Conservation (phyloP, 805 yeast species). For the Metschnikowia noctiluminum region DNA sequence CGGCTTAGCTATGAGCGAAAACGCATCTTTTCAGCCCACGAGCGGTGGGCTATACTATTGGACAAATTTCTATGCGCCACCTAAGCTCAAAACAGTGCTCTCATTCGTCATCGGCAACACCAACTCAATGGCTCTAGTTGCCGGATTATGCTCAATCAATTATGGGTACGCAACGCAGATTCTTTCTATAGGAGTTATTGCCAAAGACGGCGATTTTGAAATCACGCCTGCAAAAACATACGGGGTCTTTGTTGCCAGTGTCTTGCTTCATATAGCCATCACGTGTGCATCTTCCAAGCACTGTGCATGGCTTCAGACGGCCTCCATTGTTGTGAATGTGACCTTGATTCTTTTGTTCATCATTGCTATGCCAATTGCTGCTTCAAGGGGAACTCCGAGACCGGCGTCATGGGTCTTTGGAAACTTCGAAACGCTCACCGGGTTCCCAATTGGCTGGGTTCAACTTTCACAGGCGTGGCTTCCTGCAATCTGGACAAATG, state of each 20-base stretch:
- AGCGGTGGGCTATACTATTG: no score
- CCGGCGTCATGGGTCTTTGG: no score
- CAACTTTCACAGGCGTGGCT: no score
- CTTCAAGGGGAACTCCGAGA: conserved; percentile 13
- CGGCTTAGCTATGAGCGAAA: conserved; percentile 60
- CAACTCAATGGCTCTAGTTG: conserved; percentile 60
- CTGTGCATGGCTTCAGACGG: conserved; percentile 55
- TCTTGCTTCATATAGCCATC: conserved; percentile 32
- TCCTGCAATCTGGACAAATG: no score
- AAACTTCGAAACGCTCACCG: no score
- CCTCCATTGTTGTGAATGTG: conserved; percentile 53
- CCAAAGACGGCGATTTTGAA: no score
- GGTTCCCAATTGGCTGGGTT: no score
- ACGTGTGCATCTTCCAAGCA: conserved; percentile 55
- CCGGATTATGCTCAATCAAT: conserved; percentile 65
- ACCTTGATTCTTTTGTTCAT: conserved; percentile 50
- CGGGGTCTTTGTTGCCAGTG: no score
- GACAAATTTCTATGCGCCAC: conserved; percentile 57
- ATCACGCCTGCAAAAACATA: no score
- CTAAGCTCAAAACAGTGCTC: conserved; percentile 17
- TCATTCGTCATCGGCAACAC: conserved; percentile 55
- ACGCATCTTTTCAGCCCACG: conserved; percentile 48
- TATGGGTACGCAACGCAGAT: conserved; percentile 54
- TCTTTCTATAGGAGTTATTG: no score
- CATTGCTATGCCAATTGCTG: conserved; percentile 64